phyloP scores from a whole-genome alignment of 2,329 filamentous ascomycete species.

The Colletotrichum higginsianum region DNA sequence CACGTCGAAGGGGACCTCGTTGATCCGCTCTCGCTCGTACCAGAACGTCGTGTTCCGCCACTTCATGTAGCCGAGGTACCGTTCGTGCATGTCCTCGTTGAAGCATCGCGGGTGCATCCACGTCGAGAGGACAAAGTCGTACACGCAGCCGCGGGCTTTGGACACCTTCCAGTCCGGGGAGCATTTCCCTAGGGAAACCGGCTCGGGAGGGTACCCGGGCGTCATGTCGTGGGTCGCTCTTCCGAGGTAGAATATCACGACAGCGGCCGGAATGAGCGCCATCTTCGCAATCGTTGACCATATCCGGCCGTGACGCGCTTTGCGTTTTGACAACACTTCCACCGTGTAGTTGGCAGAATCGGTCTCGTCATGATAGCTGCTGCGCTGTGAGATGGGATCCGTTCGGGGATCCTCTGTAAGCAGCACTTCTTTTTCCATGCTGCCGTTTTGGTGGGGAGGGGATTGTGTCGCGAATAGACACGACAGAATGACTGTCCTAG shows the following conservation, averaged over 20 bases:
- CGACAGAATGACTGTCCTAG: too few relatives aligned
- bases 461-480: too few relatives aligned
- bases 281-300: conserved; percentile 19
- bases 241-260: conserved; percentile 26
- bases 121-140: conserved; percentile 34
- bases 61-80: conserved; percentile 31
- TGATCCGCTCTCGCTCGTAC: conserved; percentile 30
- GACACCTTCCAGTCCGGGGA: conserved; percentile 44
- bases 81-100: conserved; percentile 35
- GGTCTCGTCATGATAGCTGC: conserved; percentile 25
- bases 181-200: conserved; percentile 26
- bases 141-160: conserved; percentile 46
- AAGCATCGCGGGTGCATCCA: conserved; percentile 46
- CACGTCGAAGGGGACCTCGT: conserved; percentile 32
- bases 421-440: conserved; percentile 18
- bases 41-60: conserved; percentile 36
- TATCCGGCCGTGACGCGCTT: conserved; percentile 2
- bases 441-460: background rate
- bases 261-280: conserved; percentile 14
- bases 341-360: conserved; percentile 14
- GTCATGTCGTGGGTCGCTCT: conserved; percentile 24
- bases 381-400: background rate
- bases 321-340: conserved; percentile 5
- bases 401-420: background rate
- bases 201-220: conserved; percentile 10